Base-by-base conservation (phyloP, 139 green algal genomes). In the Volvox reticuliferus region DNA sequence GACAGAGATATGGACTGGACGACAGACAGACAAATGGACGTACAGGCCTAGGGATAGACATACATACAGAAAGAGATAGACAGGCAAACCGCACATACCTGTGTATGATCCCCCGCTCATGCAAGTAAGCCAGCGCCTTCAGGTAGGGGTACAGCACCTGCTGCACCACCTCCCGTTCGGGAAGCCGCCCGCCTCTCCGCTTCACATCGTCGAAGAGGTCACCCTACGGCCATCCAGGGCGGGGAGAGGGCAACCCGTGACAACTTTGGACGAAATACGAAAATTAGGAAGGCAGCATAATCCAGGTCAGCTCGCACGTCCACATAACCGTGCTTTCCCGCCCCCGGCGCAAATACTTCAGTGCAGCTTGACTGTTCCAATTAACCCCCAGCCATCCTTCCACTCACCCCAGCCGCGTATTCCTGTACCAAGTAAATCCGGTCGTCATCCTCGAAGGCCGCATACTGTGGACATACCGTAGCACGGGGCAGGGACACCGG, bases 401-500 rank as follows among this genome's bases (percentile, higher is more conserved):
- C 33, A 79, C 92, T 92, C 78, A 95, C 94, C 93, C 96, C 95
- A 18, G 92, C 88, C 0, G 96, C 97, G 91, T 93, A 97, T 92
- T 99, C 97, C 90, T 97, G 93, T 24, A 97, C 94, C 87, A 99
- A 92, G 94, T 98, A 98, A 2, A 98, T 95, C 30, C 95, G 93
- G 16, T 97, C 89, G 1, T 92, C 94, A 91, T 99, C 97, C 90
- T 98, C 96, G 93, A 98, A 99, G 0, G 97, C 96, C 14, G 95
- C 96, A 69, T 96, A 98, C 91, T 98, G 93, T 79, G 84, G 19
- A 19, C 28, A 1, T 28, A 20, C 19, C 21, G 77, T 30, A 12
- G 67, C 9, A 75, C 3, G 67, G 67, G 67, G 67, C 44, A 55
- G 44, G 44, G 44, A 9, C 44, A 55, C 5, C 44, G 44, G 44